A percentile compares a stretch with the other conserved stretches of the same genome.
These are phyloP conservation scores for Zygosaccharomyces siamensis DNA, from an alignment of 805 yeast genomes.

Conservation along the genomic window DNA sequence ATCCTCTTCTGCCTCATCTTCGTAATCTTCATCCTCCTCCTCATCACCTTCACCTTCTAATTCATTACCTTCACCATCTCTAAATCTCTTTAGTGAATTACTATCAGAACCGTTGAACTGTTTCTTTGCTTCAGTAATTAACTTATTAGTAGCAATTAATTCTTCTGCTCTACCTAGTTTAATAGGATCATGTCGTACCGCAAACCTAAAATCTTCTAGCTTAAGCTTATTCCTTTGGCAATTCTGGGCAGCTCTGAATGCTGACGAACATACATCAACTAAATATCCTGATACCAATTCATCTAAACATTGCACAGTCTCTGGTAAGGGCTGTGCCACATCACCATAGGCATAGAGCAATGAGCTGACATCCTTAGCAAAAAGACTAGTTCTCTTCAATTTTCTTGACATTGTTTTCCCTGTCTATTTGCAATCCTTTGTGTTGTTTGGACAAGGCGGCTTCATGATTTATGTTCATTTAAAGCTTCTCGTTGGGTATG, in stretches of 20 bases:
- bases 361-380: constrained; percentile 50
- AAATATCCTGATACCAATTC: constrained; percentile 63
- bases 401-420: constrained; percentile 30
- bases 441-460: background rate
- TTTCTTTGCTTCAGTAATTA: constrained; percentile 60
- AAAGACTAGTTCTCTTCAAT: constrained; percentile 41
- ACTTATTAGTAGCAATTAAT: constrained; percentile 53
- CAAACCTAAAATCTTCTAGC: constrained; percentile 70
- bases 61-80: constrained; percentile 29
- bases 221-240: constrained; percentile 57
- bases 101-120: constrained; percentile 62
- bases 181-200: constrained; percentile 57
- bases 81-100: constrained; percentile 32
- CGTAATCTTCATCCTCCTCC: constrained; percentile 21
- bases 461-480: background rate
- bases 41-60: constrained; percentile 27
- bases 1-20: constrained; percentile 11
- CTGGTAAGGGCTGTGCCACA: constrained; percentile 58
- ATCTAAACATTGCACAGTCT: constrained; percentile 61
- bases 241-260: constrained; percentile 46
- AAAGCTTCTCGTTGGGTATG: background rate
- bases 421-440: background rate
- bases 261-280: constrained; percentile 54
- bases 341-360: constrained; percentile 71
- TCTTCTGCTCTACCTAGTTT: constrained; percentile 69